phyloP scores from a whole-genome alignment of 2,329 filamentous ascomycete species.

The Epichloe glyceriae region DNA sequence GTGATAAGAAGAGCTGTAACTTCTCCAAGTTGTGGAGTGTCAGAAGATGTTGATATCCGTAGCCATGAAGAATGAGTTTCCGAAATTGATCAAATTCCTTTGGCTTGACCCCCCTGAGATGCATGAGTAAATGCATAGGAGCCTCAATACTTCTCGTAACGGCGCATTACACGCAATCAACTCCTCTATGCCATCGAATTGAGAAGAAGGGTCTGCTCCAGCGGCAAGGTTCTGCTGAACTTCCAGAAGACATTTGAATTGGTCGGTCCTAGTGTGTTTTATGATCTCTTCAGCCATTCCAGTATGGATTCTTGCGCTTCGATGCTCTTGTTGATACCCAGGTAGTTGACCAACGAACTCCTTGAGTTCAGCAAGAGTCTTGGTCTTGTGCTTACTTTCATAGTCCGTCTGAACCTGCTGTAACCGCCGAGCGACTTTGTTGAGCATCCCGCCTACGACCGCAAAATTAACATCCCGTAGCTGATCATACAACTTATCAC shows the following conservation, averaged over 20 bases:
- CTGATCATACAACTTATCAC: conserved; percentile 77
- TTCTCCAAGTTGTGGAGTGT: conserved; percentile 84
- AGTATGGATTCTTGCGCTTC: conserved; percentile 84
- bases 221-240: conserved; percentile 93
- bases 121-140: conserved; percentile 85
- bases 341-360: conserved; percentile 93
- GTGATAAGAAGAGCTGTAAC: conserved; percentile 69
- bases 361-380: conserved; percentile 80
- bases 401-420: conserved; percentile 75
- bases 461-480: conserved; percentile 90
- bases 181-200: conserved; percentile 86
- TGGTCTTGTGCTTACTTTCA: conserved; percentile 77
- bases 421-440: conserved; percentile 78
- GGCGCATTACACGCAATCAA: conserved; percentile 82
- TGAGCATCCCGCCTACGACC: conserved; percentile 77
- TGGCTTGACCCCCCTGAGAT: conserved; percentile 73
- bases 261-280: conserved; percentile 78
- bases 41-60: conserved; percentile 87
- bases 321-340: conserved; percentile 83
- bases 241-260: conserved; percentile 78
- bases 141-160: conserved; percentile 65
- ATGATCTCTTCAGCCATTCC: conserved; percentile 90
- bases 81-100: conserved; percentile 86
- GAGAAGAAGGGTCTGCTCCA: conserved; percentile 74
- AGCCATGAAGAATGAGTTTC: conserved; percentile 76